These are phyloP conservation scores for Uronychia binucleata DNA, from an alignment of 73 alveolate species.

Conservation along the genomic window DNA sequence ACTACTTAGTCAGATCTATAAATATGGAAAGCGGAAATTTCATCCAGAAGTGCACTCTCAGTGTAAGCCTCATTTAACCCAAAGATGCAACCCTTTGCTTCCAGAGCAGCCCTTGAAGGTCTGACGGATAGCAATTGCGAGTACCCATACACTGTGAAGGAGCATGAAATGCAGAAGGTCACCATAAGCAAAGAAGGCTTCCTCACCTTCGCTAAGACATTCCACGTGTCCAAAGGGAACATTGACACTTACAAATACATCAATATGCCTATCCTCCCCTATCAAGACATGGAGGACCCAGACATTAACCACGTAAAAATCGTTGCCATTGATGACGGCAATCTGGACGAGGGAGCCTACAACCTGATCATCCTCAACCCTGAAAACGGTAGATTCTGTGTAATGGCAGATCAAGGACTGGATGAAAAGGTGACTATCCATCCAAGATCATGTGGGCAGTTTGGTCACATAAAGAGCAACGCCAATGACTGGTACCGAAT, in stretches of 20 bases:
- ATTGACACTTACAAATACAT: neutral
- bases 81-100: neutral
- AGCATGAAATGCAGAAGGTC: neutral
- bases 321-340: neutral
- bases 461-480: neutral
- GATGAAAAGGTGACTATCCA: neutral
- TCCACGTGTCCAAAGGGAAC: neutral
- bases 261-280: constrained; percentile 1
- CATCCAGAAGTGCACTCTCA: neutral
- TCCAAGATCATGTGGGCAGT: neutral
- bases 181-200: neutral
- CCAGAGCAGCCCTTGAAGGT: neutral
- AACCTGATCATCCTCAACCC: neutral
- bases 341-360: neutral
- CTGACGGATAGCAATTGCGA: neutral
- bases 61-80: neutral
- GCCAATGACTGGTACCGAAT: neutral
- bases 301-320: neutral
- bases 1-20: neutral
- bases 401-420: neutral
- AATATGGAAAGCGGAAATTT: neutral
- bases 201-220: neutral
- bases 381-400: neutral
- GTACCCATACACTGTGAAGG: neutral
- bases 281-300: neutral